Conservation (phyloP, 225 moss, liverwort and hornwort genomes). For the Climacium dendroides region DNA sequence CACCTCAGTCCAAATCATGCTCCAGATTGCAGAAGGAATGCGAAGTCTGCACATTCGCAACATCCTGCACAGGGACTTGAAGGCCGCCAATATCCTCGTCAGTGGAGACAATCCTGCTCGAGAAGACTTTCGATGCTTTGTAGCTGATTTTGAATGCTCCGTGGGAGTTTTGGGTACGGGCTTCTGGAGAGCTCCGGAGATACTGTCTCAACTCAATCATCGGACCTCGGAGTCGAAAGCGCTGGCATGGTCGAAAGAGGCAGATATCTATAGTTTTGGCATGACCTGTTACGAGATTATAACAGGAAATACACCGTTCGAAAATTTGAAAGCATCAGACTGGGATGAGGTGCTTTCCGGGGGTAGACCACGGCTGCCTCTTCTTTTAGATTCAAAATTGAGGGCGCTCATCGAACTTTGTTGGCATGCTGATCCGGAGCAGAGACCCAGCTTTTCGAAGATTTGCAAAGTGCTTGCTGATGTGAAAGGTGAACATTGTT, state of each 20-base stretch:
- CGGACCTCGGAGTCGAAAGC: background rate
- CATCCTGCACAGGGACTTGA: background rate
- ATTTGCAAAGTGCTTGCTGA: background rate
- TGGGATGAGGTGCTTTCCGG: background rate
- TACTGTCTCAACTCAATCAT: background rate
- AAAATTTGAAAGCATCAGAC: background rate
- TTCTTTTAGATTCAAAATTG: background rate
- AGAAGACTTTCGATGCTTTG: background rate
- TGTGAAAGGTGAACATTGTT: background rate
- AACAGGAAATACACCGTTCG: background rate
- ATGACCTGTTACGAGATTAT: background rate
- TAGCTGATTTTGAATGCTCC: background rate
- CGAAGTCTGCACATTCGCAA: background rate
- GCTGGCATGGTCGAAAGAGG: background rate
- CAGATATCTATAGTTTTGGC: background rate
- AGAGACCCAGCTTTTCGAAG: background rate
- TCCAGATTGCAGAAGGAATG: background rate
- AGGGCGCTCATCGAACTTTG: background rate
- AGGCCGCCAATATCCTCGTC: background rate
- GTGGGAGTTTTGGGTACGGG: background rate
- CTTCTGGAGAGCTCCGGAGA: background rate
- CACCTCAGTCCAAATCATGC: background rate
- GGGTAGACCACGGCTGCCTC: background rate
- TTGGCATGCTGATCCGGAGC: background rate
- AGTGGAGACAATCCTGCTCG: background rate